Conservation (phyloP, 2,329 filamentous ascomycete genomes). For the Ophiobolus disseminans region DNA sequence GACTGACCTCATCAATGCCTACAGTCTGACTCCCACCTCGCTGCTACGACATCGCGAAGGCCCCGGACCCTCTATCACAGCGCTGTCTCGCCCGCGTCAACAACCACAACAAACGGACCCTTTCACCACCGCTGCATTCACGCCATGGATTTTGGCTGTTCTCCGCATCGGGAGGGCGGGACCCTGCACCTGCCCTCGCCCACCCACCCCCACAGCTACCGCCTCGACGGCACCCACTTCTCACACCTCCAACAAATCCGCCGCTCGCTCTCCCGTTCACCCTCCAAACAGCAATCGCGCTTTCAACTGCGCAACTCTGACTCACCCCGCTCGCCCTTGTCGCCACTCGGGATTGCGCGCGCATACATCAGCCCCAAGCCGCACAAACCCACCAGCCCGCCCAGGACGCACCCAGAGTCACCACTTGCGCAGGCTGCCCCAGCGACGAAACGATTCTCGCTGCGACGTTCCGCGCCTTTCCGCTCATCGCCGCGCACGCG, state of each 20-base stretch:
- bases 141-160: constrained; percentile 59
- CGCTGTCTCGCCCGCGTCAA: constrained; percentile 8
- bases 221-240: constrained; percentile 74
- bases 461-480: constrained; percentile 58
- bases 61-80: constrained; percentile 5
- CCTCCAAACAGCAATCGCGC: constrained; percentile 76
- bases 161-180: constrained; percentile 67
- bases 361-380: constrained; percentile 54
- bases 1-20: constrained; percentile 28
- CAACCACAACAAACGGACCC: constrained; percentile 6
- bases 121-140: constrained; percentile 6
- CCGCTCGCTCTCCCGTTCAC: constrained; percentile 90
- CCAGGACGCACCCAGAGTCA: constrained; percentile 63
- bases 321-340: constrained; percentile 50
- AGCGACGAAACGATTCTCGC: constrained; percentile 63
- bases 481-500: constrained; percentile 69
- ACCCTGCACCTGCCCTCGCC: constrained; percentile 88
- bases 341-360: constrained; percentile 54
- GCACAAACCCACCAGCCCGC: constrained; percentile 56
- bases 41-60: constrained; percentile 13
- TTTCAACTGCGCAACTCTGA: constrained; percentile 69
- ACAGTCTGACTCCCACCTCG: constrained; percentile 24
- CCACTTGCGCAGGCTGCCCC: constrained; percentile 64
- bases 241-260: constrained; percentile 82
- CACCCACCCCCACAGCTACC: constrained; percentile 71